Conservation (phyloP, 805 yeast species). For the Candida coquimbonensis region DNA sequence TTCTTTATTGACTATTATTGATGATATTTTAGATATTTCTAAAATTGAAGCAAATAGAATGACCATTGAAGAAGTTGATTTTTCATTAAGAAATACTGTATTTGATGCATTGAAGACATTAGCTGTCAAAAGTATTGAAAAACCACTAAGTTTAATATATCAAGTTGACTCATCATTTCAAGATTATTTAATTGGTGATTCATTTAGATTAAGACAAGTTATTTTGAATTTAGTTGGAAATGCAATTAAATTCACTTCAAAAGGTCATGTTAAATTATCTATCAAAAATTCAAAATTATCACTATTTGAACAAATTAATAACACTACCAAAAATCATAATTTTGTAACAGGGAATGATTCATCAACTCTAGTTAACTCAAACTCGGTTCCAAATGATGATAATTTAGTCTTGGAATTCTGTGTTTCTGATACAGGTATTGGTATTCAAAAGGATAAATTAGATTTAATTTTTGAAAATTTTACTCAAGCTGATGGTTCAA, state of each 20-base stretch:
- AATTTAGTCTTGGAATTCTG: slow-evolving; percentile 64
- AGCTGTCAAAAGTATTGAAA: slow-evolving; percentile 86
- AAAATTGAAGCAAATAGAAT: slow-evolving; percentile 90
- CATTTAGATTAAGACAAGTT: slow-evolving; percentile 81
- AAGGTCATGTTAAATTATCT: slow-evolving; percentile 72
- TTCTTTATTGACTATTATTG: slow-evolving; percentile 77
- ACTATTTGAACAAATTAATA: slow-evolving; percentile 18
- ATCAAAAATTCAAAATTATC: slow-evolving; percentile 46
- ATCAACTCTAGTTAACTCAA: slow-evolving; percentile 30
- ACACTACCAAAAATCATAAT: slow-evolving; percentile 24
- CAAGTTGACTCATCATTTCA: slow-evolving; percentile 84
- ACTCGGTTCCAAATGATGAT: slow-evolving; percentile 59
- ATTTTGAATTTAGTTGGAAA: slow-evolving; percentile 82
- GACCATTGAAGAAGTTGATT: slow-evolving; percentile 87
- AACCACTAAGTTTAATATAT: slow-evolving; percentile 70
- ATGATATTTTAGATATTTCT: slow-evolving; percentile 85
- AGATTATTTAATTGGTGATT: slow-evolving; percentile 79
- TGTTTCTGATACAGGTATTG: slow-evolving; percentile 87
- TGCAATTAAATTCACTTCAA: slow-evolving; percentile 80
- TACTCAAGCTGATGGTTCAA: slow-evolving; percentile 91
- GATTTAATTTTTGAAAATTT: slow-evolving; percentile 82
- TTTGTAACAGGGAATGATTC: slow-evolving; percentile 20
- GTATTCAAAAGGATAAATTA: slow-evolving; percentile 75
- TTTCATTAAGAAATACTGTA: slow-evolving; percentile 77
- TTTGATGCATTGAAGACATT: slow-evolving; percentile 85